Percentiles rank a stretch among this genome's conserved stretches.
Evolutionary conservation across 2,329 filamentous ascomycete genomes (phyloP).

Genomic region (Aspergillus ustus): DNA sequence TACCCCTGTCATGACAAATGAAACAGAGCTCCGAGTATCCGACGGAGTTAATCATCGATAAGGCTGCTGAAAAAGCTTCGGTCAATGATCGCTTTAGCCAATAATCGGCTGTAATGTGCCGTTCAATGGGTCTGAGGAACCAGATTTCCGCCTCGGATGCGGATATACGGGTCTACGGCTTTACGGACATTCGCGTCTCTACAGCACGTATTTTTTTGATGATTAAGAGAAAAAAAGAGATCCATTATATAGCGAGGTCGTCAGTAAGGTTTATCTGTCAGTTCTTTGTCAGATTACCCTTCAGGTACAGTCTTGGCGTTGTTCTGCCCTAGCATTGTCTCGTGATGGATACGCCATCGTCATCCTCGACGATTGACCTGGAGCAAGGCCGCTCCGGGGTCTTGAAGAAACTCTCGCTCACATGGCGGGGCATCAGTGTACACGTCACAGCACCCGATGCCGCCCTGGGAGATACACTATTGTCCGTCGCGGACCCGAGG

Average conservation of each 20-base stretch:
- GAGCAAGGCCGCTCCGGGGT: conserved; percentile 26
- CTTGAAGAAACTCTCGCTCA: conserved; percentile 41
- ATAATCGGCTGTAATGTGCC: neutral
- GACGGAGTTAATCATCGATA: neutral
- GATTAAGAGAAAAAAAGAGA: neutral
- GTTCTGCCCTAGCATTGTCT: neutral
- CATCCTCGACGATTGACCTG: conserved; percentile 36
- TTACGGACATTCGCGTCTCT: conserved; percentile 16
- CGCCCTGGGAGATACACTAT: conserved; percentile 40
- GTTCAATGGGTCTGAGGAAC: neutral
- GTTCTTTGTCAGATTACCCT: neutral
- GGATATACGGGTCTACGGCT: conserved; percentile 25
- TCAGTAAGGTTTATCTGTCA: neutral
- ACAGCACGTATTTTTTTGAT: neutral
- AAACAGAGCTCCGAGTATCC: neutral
- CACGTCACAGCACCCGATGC: conserved; percentile 42
- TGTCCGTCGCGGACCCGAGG: conserved; percentile 38
- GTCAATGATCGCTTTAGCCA: neutral
- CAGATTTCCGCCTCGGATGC: neutral
- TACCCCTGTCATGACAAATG: neutral
- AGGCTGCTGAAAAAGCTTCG: neutral
- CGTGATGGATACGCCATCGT: conserved; percentile 33
- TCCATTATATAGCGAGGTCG: conserved; percentile 16
- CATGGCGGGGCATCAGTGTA: conserved; percentile 41
- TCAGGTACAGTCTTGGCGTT: neutral